Conservation (phyloP, 2,329 filamentous ascomycete genomes). For the Aspergillus puulaauensis region DNA sequence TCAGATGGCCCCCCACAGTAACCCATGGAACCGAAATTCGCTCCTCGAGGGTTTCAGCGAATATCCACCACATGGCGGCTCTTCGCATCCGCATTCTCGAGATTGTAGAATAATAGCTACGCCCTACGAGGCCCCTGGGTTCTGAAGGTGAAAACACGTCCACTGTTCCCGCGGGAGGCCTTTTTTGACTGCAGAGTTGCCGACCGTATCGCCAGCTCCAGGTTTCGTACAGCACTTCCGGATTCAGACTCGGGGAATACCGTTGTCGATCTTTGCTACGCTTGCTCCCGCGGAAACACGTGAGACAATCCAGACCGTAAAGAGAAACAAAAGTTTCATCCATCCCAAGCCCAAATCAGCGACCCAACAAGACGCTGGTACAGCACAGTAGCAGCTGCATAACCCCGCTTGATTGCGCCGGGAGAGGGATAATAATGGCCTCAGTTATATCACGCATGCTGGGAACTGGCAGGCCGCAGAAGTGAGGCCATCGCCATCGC, state of each 20-base stretch:
- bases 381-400: not conserved
- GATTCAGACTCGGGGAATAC: not conserved
- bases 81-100: too few species aligned
- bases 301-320: slow-evolving; percentile 3
- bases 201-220: not conserved
- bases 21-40: slow-evolving; percentile 2
- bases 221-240: slow-evolving; percentile 1
- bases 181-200: not conserved
- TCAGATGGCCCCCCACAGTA: slow-evolving; percentile 6
- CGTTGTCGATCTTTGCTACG: slow-evolving; percentile 3
- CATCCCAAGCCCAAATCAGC: not conserved
- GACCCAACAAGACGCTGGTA: not conserved
- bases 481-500: slow-evolving; percentile 9
- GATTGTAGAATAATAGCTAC: too few species aligned
- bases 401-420: not conserved
- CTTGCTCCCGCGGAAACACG: slow-evolving; percentile 4
- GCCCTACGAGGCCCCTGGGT: too few species aligned
- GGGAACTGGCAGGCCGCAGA: not conserved
- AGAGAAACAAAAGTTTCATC: not conserved
- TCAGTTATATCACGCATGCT: slow-evolving; percentile 9
- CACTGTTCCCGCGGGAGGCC: too few species aligned
- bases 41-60: not conserved
- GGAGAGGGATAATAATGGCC: not conserved
- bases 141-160: too few species aligned
- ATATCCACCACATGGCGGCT: not conserved